Evolutionary conservation across 179 eudicot species (phyloP).

Genomic region (Kewa caespitosa): DNA sequence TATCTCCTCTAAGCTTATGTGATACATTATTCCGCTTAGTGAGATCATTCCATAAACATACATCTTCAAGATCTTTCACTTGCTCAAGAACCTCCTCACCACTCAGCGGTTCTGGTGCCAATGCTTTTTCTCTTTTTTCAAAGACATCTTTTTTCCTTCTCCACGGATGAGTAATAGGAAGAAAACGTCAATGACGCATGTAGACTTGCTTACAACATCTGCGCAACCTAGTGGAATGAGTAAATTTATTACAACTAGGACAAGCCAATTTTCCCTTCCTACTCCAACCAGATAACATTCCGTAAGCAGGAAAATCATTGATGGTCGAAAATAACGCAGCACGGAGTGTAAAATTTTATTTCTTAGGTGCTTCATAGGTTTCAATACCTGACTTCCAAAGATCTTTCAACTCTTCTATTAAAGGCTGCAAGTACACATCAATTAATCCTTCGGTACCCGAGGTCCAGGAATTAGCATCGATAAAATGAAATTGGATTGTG

Average conservation of each 20-base stretch:
- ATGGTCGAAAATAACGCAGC: not conserved
- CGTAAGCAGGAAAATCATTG: not conserved
- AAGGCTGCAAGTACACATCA: not conserved
- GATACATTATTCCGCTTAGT: not conserved
- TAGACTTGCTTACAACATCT: not conserved
- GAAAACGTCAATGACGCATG: conserved; percentile 8
- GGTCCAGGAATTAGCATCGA: too few species aligned
- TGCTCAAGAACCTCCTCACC: conserved; percentile 6
- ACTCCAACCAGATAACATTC: not conserved
- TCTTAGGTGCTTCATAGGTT: not conserved
- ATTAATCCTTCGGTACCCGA: not conserved
- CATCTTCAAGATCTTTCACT: conserved; percentile 4
- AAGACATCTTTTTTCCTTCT: conserved; percentile 2
- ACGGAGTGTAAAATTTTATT: not conserved
- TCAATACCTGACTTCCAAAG: not conserved
- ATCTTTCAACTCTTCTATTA: not conserved
- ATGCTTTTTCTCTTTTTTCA: not conserved
- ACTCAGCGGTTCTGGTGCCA: not conserved
- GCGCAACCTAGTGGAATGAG: not conserved
- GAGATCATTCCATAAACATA: not conserved
- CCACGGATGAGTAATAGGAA: conserved; percentile 4
- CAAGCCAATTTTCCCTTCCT: conserved; percentile 3
- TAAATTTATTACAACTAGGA: not conserved
- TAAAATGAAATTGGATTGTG: not conserved
- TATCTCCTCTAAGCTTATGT: conserved; percentile 2